Conservation (phyloP, 2,329 filamentous ascomycete genomes). For the Hirsutella minnesotensis region DNA sequence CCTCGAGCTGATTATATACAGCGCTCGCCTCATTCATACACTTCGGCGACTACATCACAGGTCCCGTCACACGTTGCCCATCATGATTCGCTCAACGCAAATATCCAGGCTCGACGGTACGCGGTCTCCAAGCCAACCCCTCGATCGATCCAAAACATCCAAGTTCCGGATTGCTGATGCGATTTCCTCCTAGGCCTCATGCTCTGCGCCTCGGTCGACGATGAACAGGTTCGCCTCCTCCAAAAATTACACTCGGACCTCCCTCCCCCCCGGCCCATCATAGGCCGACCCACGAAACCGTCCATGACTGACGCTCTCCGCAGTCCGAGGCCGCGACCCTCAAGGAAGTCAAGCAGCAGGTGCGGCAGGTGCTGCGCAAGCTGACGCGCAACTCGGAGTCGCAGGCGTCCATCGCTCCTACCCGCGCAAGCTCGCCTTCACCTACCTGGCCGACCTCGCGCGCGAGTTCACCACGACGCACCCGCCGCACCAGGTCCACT, state of each 20-base stretch:
- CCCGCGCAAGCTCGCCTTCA: constrained; percentile 96
- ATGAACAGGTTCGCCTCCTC: constrained; percentile 51
- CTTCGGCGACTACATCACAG: constrained; percentile 1
- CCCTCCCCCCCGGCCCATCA: not conserved
- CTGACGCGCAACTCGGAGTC: constrained; percentile 81
- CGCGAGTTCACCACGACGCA: constrained; percentile 87
- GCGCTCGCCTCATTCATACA: too few species aligned
- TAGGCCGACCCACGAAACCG: not conserved
- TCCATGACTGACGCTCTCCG: not conserved
- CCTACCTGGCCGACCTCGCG: constrained; percentile 86
- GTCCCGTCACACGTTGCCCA: constrained; percentile 4
- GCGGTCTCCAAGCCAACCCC: constrained; percentile 1
- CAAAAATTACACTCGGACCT: too few species aligned
- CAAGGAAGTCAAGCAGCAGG: constrained; percentile 77
- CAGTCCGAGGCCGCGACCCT: constrained; percentile 60
- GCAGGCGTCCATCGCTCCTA: constrained; percentile 87
- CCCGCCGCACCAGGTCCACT: constrained; percentile 59
- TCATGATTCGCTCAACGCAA: constrained; percentile 85
- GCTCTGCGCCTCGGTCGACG: constrained; percentile 89
- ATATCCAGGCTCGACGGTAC: constrained; percentile 86
- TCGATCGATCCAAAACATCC: too few species aligned
- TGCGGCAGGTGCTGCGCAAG: constrained; percentile 80
- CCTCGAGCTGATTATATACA: too few species aligned
- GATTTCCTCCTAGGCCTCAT: constrained; percentile 57
- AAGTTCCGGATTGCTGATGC: too few species aligned